These are phyloP conservation scores for Trichosphaerium sp. DNA, from an alignment of 78 protist genomes.

Conservation along the genomic window DNA sequence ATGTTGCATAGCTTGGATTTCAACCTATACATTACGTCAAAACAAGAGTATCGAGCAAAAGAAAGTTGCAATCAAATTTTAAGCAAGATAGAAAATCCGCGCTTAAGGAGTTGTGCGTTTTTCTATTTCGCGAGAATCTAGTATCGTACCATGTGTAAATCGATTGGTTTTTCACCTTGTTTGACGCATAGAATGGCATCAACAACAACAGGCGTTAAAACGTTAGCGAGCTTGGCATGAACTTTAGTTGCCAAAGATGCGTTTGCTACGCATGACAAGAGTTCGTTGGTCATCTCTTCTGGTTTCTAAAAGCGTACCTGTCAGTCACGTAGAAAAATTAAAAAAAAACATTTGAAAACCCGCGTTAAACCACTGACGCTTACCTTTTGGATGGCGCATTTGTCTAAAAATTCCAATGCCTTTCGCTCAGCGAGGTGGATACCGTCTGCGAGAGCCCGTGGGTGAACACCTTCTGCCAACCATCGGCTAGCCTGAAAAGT, in stretches of 20 bases:
- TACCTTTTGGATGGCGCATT: too few species aligned
- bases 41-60: too few species aligned
- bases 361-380: too few species aligned
- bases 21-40: too few species aligned
- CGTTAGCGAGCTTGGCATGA: slow-evolving; percentile 53
- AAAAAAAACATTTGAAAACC: too few species aligned
- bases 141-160: slow-evolving; percentile 93
- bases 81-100: too few species aligned
- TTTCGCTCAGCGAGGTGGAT: slow-evolving; percentile 78
- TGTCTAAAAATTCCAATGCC: slow-evolving; percentile 56
- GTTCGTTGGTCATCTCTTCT: too few species aligned
- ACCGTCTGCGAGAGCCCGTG: slow-evolving; percentile 91
- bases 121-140: not conserved
- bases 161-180: slow-evolving; percentile 53
- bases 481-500: slow-evolving; percentile 38
- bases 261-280: slow-evolving; percentile 76
- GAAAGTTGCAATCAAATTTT: too few species aligned
- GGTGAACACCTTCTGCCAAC: slow-evolving; percentile 95
- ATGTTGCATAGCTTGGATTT: slow-evolving; percentile 96
- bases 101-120: too few species aligned
- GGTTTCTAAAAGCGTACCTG: too few species aligned
- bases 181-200: slow-evolving; percentile 84
- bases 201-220: slow-evolving; percentile 76
- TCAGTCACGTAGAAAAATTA: too few species aligned
- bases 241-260: slow-evolving; percentile 87